phyloP scores from a whole-genome alignment of 1,139 yeast genomes.

The Scheffersomyces quercinus region DNA sequence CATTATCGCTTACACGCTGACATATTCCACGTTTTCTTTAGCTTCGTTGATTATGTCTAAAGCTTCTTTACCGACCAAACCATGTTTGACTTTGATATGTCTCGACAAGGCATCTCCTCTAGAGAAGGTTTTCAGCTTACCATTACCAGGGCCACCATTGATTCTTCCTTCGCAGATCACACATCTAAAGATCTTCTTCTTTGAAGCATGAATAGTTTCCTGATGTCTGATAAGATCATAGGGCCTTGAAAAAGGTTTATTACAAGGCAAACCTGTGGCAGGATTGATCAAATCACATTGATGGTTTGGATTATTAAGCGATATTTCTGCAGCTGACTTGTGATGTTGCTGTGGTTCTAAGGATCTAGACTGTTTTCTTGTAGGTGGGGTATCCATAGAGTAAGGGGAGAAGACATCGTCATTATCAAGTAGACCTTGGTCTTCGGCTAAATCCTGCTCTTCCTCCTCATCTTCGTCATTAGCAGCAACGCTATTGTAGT shows the following conservation, averaged over 20 bases:
- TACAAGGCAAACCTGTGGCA: slow-evolving; percentile 44
- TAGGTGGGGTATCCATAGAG: not conserved
- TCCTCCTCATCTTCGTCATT: slow-evolving; percentile 8
- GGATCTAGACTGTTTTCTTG: no score
- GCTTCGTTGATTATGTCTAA: slow-evolving; percentile 70
- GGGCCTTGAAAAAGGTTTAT: slow-evolving; percentile 49
- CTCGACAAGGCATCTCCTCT: slow-evolving; percentile 53
- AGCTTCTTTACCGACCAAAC: slow-evolving; percentile 48
- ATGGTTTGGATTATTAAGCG: slow-evolving; percentile 34
- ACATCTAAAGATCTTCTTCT: slow-evolving; percentile 50
- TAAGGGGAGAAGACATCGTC: not conserved
- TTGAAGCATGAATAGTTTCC: slow-evolving; percentile 50
- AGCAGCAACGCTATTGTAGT: not conserved
- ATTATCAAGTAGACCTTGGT: not conserved
- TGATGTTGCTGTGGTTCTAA: not conserved
- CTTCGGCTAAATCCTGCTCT: not conserved
- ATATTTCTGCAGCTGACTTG: slow-evolving; percentile 15
- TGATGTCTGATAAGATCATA: slow-evolving; percentile 52
- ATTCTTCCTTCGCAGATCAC: slow-evolving; percentile 52
- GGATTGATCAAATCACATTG: slow-evolving; percentile 60
- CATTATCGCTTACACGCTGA: slow-evolving; percentile 21
- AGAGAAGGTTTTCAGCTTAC: slow-evolving; percentile 54
- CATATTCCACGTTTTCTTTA: slow-evolving; percentile 72
- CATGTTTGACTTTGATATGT: slow-evolving; percentile 51
- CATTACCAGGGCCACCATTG: slow-evolving; percentile 56